Evolutionary conservation across 2,329 filamentous ascomycete species (phyloP).

Genomic region (Hypoxylon sp.): DNA sequence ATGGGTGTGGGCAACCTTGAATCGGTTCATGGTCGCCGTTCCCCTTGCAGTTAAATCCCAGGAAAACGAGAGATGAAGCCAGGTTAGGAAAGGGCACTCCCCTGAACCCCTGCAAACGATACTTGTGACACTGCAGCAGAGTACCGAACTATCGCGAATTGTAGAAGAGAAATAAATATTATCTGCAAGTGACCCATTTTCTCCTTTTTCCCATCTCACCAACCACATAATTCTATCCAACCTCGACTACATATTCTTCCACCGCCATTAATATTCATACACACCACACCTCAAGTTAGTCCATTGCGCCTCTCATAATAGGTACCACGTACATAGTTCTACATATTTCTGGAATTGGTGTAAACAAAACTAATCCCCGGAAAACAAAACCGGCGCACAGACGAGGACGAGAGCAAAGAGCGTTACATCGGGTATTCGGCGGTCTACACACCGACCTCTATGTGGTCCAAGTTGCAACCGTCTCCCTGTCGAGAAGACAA

Average conservation of each 20-base stretch:
- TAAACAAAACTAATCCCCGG: slow-evolving; percentile 20
- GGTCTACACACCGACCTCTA: slow-evolving; percentile 29
- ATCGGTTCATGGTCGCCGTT: slow-evolving; percentile 23
- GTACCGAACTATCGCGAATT: slow-evolving; percentile 26
- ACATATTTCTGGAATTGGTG: background rate
- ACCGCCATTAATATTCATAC: background rate
- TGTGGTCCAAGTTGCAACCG: slow-evolving; percentile 27
- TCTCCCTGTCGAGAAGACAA: slow-evolving; percentile 30
- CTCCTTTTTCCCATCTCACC: slow-evolving; percentile 20
- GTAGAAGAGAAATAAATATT: slow-evolving; percentile 9
- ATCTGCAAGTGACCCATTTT: slow-evolving; percentile 16
- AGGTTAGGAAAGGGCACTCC: background rate
- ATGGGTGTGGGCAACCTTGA: slow-evolving; percentile 7
- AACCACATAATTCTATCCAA: slow-evolving; percentile 8
- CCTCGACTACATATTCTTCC: background rate
- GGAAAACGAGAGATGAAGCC: slow-evolving; percentile 18
- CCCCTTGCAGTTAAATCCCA: slow-evolving; percentile 42
- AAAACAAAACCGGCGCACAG: slow-evolving; percentile 32
- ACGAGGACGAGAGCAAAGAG: slow-evolving; percentile 28
- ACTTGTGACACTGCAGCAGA: slow-evolving; percentile 24
- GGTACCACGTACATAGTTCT: background rate
- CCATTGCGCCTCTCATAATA: background rate
- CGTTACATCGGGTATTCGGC: slow-evolving; percentile 30
- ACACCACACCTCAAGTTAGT: background rate
- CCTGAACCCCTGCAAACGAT: slow-evolving; percentile 21